Conservation (phyloP, 1,284 basidiomycete genomes). For the Microbotryomycetes sp. region DNA sequence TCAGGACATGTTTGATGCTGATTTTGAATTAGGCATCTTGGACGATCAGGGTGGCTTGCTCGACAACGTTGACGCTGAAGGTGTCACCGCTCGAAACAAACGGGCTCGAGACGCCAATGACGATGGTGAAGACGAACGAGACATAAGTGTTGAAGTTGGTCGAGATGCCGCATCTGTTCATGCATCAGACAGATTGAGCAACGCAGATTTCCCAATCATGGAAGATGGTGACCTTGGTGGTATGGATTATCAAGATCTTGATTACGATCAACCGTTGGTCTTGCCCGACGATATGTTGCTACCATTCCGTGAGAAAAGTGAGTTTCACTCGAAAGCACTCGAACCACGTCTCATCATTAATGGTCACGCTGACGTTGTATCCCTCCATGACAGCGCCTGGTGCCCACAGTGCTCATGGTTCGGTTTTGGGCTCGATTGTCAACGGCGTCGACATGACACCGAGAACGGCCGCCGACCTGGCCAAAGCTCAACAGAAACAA, state of each 20-base stretch:
- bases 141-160: slow-evolving; percentile 22
- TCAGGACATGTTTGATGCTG: slow-evolving; percentile 8
- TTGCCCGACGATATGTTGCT: slow-evolving; percentile 4
- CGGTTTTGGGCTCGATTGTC: no score
- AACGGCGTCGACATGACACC: slow-evolving; percentile 23
- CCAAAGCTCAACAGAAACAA: slow-evolving; percentile 3
- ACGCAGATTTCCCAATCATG: slow-evolving; percentile 17
- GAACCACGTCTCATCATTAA: no score
- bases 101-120: slow-evolving; percentile 12
- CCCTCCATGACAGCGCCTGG: background rate
- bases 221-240: slow-evolving; percentile 5
- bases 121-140: slow-evolving; percentile 10
- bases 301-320: slow-evolving; percentile 1
- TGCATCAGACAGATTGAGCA: slow-evolving; percentile 20
- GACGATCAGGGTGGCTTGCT: slow-evolving; percentile 18
- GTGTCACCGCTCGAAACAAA: slow-evolving; percentile 17
- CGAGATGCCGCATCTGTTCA: slow-evolving; percentile 15
- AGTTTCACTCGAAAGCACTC: background rate
- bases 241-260: slow-evolving; percentile 3
- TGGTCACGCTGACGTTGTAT: background rate
- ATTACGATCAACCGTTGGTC: slow-evolving; percentile 10
- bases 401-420: background rate
- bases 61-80: slow-evolving; percentile 23
- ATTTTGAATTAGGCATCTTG: slow-evolving; percentile 4
- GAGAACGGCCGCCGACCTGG: slow-evolving; percentile 24